Evolutionary conservation across 2,329 filamentous ascomycete genomes (phyloP).

Genomic region (Cylindrodendrum hubeiense): DNA sequence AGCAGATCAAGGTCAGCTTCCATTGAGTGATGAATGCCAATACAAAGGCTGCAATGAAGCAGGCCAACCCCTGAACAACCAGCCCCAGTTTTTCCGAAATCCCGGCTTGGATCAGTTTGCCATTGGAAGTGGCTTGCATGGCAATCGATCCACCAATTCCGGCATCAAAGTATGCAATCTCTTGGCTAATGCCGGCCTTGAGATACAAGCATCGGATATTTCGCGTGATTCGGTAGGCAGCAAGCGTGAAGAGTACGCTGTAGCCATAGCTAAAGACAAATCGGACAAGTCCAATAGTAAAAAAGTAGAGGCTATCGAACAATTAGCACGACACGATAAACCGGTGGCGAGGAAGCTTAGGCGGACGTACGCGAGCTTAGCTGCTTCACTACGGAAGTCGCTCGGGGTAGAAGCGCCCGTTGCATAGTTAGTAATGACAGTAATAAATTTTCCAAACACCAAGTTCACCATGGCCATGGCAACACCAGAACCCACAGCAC

Average conservation of each 20-base stretch:
- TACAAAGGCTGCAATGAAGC: slow-evolving; percentile 52
- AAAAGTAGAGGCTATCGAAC: slow-evolving; percentile 62
- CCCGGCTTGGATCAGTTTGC: slow-evolving; percentile 44
- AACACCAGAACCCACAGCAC: slow-evolving; percentile 51
- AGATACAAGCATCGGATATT: slow-evolving; percentile 49
- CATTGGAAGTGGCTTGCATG: slow-evolving; percentile 27
- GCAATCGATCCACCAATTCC: slow-evolving; percentile 55
- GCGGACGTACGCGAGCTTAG: slow-evolving; percentile 16
- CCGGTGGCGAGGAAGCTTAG: slow-evolving; percentile 34
- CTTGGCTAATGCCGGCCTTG: slow-evolving; percentile 34
- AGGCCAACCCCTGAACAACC: slow-evolving; percentile 51
- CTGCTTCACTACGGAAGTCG: slow-evolving; percentile 47
- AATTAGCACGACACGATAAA: slow-evolving; percentile 14
- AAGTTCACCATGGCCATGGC: slow-evolving; percentile 53
- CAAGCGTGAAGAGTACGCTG: slow-evolving; percentile 58
- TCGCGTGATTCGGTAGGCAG: slow-evolving; percentile 63
- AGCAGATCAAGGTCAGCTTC: slow-evolving; percentile 56
- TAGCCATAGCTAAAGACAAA: slow-evolving; percentile 63
- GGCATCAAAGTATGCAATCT: slow-evolving; percentile 37
- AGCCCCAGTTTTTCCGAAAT: slow-evolving; percentile 54
- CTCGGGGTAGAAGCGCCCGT: slow-evolving; percentile 36
- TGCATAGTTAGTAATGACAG: slow-evolving; percentile 49
- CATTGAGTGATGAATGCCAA: slow-evolving; percentile 55
- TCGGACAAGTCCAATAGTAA: slow-evolving; percentile 68
- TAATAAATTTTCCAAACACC: slow-evolving; percentile 54